Percentiles rank a stretch among this genome's conserved stretches.
phyloP scores from a whole-genome alignment of 305 asterid genomes.

The Solanum chacoense region DNA sequence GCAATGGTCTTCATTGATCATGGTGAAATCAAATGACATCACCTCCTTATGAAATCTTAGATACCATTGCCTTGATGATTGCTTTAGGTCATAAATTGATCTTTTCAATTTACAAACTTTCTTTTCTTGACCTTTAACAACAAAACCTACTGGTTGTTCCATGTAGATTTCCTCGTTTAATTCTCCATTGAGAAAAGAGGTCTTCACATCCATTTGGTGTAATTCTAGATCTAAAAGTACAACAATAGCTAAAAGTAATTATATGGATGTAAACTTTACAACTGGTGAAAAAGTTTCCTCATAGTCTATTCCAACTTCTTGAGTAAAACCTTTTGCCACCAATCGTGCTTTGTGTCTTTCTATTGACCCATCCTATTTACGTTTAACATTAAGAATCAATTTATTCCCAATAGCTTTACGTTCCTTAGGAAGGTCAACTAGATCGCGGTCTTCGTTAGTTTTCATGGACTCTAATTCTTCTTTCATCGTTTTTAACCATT shows the following conservation, averaged over 20 bases:
- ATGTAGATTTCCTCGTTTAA: too few species aligned
- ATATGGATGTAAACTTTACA: not conserved
- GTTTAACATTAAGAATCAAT: not conserved
- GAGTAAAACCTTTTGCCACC: not conserved
- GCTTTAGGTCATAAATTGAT: not conserved
- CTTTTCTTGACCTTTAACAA: not conserved
- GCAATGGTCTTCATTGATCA: not conserved
- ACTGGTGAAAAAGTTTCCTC: not conserved
- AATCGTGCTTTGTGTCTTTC: not conserved
- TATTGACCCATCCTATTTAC: not conserved
- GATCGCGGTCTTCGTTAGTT: not conserved
- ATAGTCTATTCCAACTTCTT: not conserved
- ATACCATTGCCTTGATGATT: not conserved
- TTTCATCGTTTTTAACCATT: not conserved
- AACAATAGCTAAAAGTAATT: too few species aligned
- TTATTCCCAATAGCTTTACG: too few species aligned
- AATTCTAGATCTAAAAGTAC: not conserved
- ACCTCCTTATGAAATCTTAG: not conserved
- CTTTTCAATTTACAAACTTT: not conserved
- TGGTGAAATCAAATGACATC: not conserved
- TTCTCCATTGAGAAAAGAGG: too few species aligned
- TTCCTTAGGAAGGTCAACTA: not conserved
- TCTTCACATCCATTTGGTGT: too few species aligned
- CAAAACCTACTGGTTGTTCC: not conserved
- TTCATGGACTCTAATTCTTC: not conserved